Evolutionary conservation across 805 yeast species (phyloP).

Genomic region (Wickerhamomyces tratensis): DNA sequence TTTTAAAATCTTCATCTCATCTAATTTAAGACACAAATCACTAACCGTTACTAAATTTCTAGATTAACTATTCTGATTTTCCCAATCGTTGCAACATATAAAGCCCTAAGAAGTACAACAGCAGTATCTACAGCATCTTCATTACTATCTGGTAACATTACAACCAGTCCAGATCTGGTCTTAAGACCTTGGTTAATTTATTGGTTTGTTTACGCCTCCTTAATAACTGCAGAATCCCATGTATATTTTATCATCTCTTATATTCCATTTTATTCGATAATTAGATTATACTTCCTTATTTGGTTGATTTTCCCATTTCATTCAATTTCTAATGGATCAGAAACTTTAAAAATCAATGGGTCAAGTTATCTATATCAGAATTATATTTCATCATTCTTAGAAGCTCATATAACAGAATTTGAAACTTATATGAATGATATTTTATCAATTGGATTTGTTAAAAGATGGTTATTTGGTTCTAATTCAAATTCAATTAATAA

Average conservation of each 20-base stretch:
- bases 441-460: neutral
- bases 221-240: constrained; percentile 28
- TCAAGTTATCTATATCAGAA: constrained; percentile 29
- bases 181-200: constrained; percentile 41
- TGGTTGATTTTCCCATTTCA: constrained; percentile 50
- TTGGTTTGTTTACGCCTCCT: constrained; percentile 54
- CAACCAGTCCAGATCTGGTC: constrained; percentile 17
- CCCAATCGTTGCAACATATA: constrained; percentile 54
- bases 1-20: too few species aligned
- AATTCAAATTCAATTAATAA: neutral
- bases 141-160: neutral
- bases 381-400: constrained; percentile 29
- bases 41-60: too few species aligned
- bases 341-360: constrained; percentile 26
- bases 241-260: constrained; percentile 33
- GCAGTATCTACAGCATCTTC: constrained; percentile 13
- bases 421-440: constrained; percentile 14
- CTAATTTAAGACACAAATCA: neutral
- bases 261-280: constrained; percentile 46
- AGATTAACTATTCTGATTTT: constrained; percentile 34
- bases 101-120: constrained; percentile 31
- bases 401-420: constrained; percentile 22
- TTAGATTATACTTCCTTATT: constrained; percentile 35
- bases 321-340: neutral
- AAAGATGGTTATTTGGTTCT: too few species aligned